Evolutionary conservation across 2,329 filamentous ascomycete genomes (phyloP).

Genomic region (Boeremia exigua): DNA sequence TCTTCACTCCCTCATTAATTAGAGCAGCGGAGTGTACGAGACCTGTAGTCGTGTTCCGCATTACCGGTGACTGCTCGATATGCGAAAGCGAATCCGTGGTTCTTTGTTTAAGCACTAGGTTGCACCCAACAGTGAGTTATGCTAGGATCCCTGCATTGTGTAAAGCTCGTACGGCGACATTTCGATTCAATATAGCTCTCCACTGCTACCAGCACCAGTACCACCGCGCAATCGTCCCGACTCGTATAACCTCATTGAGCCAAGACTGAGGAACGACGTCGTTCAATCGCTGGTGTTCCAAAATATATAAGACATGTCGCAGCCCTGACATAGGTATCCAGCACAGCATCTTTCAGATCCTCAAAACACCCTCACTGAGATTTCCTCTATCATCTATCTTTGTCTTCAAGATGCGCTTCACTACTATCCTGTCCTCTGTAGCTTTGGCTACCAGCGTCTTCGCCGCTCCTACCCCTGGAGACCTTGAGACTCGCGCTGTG

Average conservation of each 20-base stretch:
- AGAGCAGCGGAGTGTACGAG: no score
- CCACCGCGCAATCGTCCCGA: no score
- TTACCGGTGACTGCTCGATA: no score
- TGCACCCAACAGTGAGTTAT: no score
- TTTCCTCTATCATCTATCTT: not conserved
- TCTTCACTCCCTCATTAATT: no score
- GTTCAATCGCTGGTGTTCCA: not conserved
- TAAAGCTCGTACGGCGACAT: constrained; percentile 7
- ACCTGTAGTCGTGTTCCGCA: no score
- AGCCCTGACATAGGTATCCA: not conserved
- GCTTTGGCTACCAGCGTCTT: not conserved
- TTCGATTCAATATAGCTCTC: not conserved
- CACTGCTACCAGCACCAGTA: not conserved
- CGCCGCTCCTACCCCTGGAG: not conserved
- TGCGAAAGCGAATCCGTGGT: no score
- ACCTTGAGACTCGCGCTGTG: constrained; percentile 39
- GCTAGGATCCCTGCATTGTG: not conserved
- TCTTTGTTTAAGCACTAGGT: no score
- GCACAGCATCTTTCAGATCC: not conserved
- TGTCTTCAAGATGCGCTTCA: constrained; percentile 1
- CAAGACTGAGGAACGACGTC: not conserved
- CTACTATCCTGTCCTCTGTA: not conserved
- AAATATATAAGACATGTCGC: not conserved
- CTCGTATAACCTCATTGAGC: not conserved
- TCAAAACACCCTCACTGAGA: not conserved